These are phyloP conservation scores for Colletotrichum coccodes DNA, from an alignment of 2,329 filamentous ascomycete genomes.

Conservation along the genomic window DNA sequence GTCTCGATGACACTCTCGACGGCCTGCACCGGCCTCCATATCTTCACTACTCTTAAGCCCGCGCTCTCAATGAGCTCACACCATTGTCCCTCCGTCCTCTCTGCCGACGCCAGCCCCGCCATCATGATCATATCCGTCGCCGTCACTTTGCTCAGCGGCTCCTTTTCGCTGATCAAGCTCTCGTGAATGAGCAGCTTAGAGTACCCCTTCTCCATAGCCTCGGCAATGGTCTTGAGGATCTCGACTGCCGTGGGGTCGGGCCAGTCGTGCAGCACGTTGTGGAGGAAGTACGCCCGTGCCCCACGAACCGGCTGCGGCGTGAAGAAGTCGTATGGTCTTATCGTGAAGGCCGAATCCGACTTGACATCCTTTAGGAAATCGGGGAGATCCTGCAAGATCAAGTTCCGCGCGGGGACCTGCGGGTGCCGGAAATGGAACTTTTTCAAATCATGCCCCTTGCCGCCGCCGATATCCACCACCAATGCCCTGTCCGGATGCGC, in stretches of 20 bases:
- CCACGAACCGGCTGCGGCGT: constrained; percentile 50
- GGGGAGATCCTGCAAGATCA: constrained; percentile 47
- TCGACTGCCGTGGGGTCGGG: constrained; percentile 34
- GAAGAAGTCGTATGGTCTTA: constrained; percentile 49
- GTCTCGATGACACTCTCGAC: constrained; percentile 44
- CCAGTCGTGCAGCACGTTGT: constrained; percentile 39
- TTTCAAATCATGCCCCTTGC: constrained; percentile 48
- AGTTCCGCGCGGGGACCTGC: constrained; percentile 35
- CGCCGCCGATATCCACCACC: constrained; percentile 48
- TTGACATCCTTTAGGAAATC: constrained; percentile 42
- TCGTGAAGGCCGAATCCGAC: constrained; percentile 38
- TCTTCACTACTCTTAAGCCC: constrained; percentile 42
- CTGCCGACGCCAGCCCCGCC: constrained; percentile 41
- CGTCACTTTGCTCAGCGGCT: constrained; percentile 42
- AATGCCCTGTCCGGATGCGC: constrained; percentile 41
- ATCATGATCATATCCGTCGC: constrained; percentile 48
- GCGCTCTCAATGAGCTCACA: constrained; percentile 36
- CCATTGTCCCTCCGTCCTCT: constrained; percentile 46
- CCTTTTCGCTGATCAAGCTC: constrained; percentile 42
- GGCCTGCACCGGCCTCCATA: constrained; percentile 41
- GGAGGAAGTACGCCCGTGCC: constrained; percentile 43
- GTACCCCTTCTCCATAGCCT: constrained; percentile 41
- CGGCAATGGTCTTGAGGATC: constrained; percentile 30
- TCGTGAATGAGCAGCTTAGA: constrained; percentile 50
- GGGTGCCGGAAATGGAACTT: constrained; percentile 44